Base-by-base conservation (phyloP, 148 eudicot genomes). In the Fagopyrum esculentum region DNA sequence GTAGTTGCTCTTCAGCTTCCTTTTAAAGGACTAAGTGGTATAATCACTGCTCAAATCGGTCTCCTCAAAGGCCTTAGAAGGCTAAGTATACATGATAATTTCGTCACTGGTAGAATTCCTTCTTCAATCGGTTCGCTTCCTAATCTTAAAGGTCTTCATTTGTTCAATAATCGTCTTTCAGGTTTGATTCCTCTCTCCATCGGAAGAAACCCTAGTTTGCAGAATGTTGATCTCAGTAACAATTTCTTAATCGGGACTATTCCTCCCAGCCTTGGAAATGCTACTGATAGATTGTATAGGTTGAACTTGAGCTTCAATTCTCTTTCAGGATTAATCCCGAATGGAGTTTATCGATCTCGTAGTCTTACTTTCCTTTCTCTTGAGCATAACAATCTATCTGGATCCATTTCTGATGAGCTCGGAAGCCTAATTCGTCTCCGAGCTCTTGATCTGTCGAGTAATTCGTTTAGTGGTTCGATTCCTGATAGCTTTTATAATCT, bases 181-280 rank as follows among this genome's bases (percentile, higher is more conserved):
- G 97, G 98, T 71, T 80, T 82, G 0, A 81, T 94, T 43, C 98
- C 98, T 72, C 82, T 85, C n/a, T 86, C 97, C 6, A 80, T 94
- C 61, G 89, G 86, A 26, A 74, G 74, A 55, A 79, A 78, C 17
- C 79, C 78, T 59, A 71, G 56, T n/a, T 83, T 94, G 56, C 93
- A 84, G 73, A 80, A 83, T 61, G 76, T 94, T 81, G 97, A 91
- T 83, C 74, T 94, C 49, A 88, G 97, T 71, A 83, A 83, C 54
- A 94, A 94, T 86, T 76, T 83, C 63, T 87, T 94, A 61, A 45
- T 44, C 54, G 98, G 97, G 43, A 71, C 77, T 15, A 82, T 91
- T 52, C 91, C 97, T 15, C 72, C 82, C 26, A 78, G 55, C 19
- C 79, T 94, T 75, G 81, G 84, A 17, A 85, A 78, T 71, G 86